Percentiles rank a stretch among this genome's conserved stretches.
Evolutionary conservation across 2,329 filamentous ascomycete species (phyloP).

Genomic region (Aspergillus sp.): DNA sequence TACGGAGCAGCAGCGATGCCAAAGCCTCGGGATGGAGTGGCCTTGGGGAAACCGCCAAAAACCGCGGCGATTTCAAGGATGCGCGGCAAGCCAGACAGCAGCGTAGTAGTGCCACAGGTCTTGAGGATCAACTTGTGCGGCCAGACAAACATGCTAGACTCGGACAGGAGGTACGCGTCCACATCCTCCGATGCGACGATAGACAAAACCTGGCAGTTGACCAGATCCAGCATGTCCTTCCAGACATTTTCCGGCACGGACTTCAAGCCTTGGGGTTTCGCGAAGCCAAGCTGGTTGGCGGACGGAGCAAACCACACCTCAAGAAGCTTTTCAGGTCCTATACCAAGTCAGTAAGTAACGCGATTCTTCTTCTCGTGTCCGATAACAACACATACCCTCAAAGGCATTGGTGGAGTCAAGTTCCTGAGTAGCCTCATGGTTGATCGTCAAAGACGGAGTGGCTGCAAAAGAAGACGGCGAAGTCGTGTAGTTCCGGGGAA

Average conservation of each 20-base stretch:
- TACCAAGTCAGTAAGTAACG: background rate
- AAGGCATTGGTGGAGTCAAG: constrained; percentile 94
- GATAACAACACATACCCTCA: constrained; percentile 54
- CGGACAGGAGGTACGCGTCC: constrained; percentile 92
- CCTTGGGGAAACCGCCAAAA: constrained; percentile 80
- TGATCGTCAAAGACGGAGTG: constrained; percentile 89
- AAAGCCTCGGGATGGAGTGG: constrained; percentile 57
- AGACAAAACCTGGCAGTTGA: constrained; percentile 97
- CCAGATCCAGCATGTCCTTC: constrained; percentile 95
- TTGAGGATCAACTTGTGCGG: constrained; percentile 99
- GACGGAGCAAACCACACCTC: constrained; percentile 96
- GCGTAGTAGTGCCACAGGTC: constrained; percentile 93
- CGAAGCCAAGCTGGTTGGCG: constrained; percentile 58
- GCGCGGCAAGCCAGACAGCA: constrained; percentile 79
- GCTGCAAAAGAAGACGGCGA: constrained; percentile 68
- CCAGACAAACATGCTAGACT: constrained; percentile 99
- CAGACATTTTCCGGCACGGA: constrained; percentile 73
- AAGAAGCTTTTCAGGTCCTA: constrained; percentile 89
- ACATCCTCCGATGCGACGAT: constrained; percentile 88
- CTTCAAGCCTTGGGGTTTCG: constrained; percentile 72
- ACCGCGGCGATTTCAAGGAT: constrained; percentile 85
- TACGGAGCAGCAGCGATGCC: constrained; percentile 79
- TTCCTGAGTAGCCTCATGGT: constrained; percentile 85
- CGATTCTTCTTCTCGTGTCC: too few species aligned
- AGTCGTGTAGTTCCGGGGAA: constrained; percentile 72